Percentiles rank a stretch among this genome's conserved stretches.
phyloP scores from a whole-genome alignment of 2,329 filamentous ascomycete genomes.

The Daldinia eschscholtzii region DNA sequence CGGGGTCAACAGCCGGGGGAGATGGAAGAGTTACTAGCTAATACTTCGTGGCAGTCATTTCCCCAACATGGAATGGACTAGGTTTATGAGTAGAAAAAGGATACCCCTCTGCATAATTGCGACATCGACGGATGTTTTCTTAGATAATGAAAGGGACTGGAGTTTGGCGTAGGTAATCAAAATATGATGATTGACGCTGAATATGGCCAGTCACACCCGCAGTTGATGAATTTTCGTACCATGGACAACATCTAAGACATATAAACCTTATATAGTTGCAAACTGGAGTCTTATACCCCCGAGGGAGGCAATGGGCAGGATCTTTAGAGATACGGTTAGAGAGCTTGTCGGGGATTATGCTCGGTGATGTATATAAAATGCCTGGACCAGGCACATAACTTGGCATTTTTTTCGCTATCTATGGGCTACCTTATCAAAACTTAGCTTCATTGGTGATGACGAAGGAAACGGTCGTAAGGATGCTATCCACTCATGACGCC shows the following conservation, averaged over 20 bases:
- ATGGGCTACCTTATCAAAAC: constrained; percentile 10
- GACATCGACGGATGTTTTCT: constrained; percentile 38
- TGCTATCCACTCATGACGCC: constrained; percentile 15
- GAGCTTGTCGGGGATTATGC: constrained; percentile 8
- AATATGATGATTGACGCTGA: constrained; percentile 32
- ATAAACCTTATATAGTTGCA: constrained; percentile 16
- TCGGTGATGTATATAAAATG: constrained; percentile 38
- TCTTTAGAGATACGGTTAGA: constrained; percentile 18
- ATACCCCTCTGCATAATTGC: constrained; percentile 48
- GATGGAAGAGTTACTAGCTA: constrained; percentile 65
- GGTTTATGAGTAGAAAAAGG: constrained; percentile 46
- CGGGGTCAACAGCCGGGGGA: constrained; percentile 55
- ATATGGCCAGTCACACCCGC: constrained; percentile 29
- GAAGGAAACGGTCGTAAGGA: constrained; percentile 23
- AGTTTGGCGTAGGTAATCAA: constrained; percentile 37
- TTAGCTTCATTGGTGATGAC: constrained; percentile 17
- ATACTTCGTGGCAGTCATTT: constrained; percentile 52
- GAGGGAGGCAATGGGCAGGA: constrained; percentile 15
- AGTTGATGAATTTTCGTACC: constrained; percentile 31
- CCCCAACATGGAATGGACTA: constrained; percentile 48
- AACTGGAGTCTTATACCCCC: constrained; percentile 9
- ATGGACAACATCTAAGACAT: constrained; percentile 24
- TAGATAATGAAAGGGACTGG: constrained; percentile 38
- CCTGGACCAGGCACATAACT: constrained; percentile 30
- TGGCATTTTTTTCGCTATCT: constrained; percentile 21